Evolutionary conservation across 2,329 filamentous ascomycete genomes (phyloP).

Genomic region (Pseudogymnoascus sp.): DNA sequence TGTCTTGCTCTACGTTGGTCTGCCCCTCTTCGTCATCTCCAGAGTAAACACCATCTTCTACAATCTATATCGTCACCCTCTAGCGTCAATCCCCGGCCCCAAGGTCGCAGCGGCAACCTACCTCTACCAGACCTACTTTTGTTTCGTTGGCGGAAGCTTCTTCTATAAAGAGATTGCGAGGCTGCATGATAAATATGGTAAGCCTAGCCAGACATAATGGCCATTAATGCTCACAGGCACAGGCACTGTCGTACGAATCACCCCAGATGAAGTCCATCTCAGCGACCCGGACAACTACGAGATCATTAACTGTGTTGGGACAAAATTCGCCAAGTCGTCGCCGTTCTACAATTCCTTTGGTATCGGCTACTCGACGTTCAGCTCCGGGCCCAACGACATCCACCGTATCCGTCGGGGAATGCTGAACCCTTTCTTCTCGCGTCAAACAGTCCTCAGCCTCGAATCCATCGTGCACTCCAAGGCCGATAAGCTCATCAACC

Average conservation of each 20-base stretch:
- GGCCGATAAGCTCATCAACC: constrained; percentile 17
- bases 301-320: constrained; percentile 17
- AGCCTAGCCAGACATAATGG: background rate
- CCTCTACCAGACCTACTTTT: constrained; percentile 19
- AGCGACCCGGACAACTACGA: constrained; percentile 23
- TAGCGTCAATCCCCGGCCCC: constrained; percentile 19
- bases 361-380: constrained; percentile 14
- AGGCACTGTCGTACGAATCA: constrained; percentile 26
- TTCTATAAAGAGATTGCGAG: constrained; percentile 15
- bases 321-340: constrained; percentile 18
- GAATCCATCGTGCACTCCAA: constrained; percentile 23
- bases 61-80: constrained; percentile 16
- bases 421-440: constrained; percentile 27
- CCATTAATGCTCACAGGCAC: background rate
- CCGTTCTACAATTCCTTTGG: constrained; percentile 16
- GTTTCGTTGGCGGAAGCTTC: constrained; percentile 14
- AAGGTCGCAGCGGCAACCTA: constrained; percentile 18
- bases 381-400: constrained; percentile 15
- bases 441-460: constrained; percentile 22
- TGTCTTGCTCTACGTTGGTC: background rate
- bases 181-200: constrained; percentile 20
- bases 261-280: constrained; percentile 25
- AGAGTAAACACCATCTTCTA: constrained; percentile 12
- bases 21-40: background rate
- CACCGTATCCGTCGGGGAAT: constrained; percentile 16